Conservation (phyloP, 495 filamentous ascomycete genomes). For the Staphylotrichum tortipilum region DNA sequence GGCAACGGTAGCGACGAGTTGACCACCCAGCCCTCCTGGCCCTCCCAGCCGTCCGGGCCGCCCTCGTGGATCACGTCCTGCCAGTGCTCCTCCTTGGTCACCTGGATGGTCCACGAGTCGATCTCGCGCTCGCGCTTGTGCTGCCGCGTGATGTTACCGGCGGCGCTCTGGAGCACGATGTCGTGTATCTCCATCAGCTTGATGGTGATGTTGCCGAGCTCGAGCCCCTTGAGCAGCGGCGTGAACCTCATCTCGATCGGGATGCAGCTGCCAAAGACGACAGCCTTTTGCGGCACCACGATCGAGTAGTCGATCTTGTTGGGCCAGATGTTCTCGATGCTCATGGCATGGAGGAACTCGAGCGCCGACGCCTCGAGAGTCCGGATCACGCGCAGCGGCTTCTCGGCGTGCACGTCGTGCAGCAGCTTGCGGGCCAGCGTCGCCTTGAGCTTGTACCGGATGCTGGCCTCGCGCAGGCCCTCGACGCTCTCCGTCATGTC, state of each 20-base stretch:
- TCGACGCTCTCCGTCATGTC: slow-evolving; percentile 80
- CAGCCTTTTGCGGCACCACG: slow-evolving; percentile 77
- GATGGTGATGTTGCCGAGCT: slow-evolving; percentile 65
- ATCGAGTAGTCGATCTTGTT: slow-evolving; percentile 93
- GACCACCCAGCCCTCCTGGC: slow-evolving; percentile 62
- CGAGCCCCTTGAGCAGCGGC: slow-evolving; percentile 77
- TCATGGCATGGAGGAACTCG: slow-evolving; percentile 81
- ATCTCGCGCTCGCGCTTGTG: slow-evolving; percentile 57
- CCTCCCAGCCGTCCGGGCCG: slow-evolving; percentile 69
- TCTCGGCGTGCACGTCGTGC: slow-evolving; percentile 68
- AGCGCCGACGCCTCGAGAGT: slow-evolving; percentile 73
- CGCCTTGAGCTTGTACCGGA: slow-evolving; percentile 83
- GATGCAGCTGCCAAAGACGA: slow-evolving; percentile 79
- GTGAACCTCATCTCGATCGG: slow-evolving; percentile 72
- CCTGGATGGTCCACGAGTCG: slow-evolving; percentile 50
- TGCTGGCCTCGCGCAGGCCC: slow-evolving; percentile 67
- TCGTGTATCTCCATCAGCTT: slow-evolving; percentile 73
- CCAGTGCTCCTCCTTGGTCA: slow-evolving; percentile 49
- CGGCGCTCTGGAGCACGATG: slow-evolving; percentile 43
- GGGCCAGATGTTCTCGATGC: slow-evolving; percentile 89
- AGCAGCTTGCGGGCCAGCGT: slow-evolving; percentile 72
- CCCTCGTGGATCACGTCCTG: slow-evolving; percentile 62
- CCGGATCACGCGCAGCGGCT: slow-evolving; percentile 77
- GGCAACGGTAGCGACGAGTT: slow-evolving; percentile 62
- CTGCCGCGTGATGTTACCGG: slow-evolving; percentile 44